Evolutionary conservation across 2,329 filamentous ascomycete species (phyloP).

Genomic region (Sphaerulina populicola): DNA sequence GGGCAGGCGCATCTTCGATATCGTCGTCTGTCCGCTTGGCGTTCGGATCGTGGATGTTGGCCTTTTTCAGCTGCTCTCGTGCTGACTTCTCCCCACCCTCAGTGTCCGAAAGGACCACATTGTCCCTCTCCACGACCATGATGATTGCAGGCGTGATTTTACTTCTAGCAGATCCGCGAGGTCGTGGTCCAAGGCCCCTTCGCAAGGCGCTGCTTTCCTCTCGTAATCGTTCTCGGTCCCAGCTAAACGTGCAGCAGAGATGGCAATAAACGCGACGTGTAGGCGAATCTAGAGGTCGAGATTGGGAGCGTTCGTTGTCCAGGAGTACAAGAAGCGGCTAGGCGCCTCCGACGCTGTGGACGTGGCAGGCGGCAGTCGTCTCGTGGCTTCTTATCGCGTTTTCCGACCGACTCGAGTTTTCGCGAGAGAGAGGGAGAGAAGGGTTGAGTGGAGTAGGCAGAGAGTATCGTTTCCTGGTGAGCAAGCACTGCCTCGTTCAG

Average conservation of each 20-base stretch:
- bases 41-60: conserved; percentile 40
- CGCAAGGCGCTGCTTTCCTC: background rate
- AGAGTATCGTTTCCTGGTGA: background rate
- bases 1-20: conserved; percentile 4
- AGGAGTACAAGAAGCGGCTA: background rate
- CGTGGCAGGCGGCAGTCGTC: conserved; percentile 9
- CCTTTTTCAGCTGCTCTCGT: conserved; percentile 54
- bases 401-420: background rate
- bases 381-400: conserved; percentile 2
- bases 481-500: background rate
- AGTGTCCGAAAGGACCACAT: conserved; percentile 31
- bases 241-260: background rate
- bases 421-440: background rate
- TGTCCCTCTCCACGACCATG: conserved; percentile 25
- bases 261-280: background rate
- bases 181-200: background rate
- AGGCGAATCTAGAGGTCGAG: too few species aligned
- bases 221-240: background rate
- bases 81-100: conserved; percentile 50
- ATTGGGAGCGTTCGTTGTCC: background rate
- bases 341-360: background rate
- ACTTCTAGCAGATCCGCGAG: background rate
- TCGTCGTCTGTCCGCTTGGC: conserved; percentile 26
- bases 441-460: background rate
- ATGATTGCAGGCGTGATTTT: background rate